Conservation (phyloP, 495 filamentous ascomycete genomes). For the Bacidia gigantensis region DNA sequence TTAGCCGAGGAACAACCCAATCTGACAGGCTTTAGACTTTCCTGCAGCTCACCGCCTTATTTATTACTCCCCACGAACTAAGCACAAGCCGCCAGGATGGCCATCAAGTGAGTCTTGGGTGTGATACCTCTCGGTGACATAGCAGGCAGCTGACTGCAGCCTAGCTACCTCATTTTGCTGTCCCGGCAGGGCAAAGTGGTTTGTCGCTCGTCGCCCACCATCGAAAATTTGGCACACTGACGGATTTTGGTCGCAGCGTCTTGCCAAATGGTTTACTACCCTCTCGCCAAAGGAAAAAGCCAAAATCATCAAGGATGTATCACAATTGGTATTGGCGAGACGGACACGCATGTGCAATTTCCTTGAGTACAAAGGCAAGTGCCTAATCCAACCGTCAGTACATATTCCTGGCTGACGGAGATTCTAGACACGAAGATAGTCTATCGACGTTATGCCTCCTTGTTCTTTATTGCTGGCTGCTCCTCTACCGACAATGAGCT, state of each 20-base stretch:
- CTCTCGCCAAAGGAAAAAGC: constrained; percentile 96
- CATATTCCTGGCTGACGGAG: constrained; percentile 3
- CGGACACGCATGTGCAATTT: constrained; percentile 99
- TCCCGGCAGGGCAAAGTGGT: constrained; percentile 99
- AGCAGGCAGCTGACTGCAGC: constrained; percentile 25
- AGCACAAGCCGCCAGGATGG: constrained; percentile 28
- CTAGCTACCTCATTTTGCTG: constrained; percentile 90
- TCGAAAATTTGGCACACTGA: not conserved
- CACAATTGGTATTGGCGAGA: constrained; percentile 89
- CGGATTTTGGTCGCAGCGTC: constrained; percentile 49
- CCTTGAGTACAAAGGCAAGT: constrained; percentile 88
- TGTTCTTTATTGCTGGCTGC: constrained; percentile 98
- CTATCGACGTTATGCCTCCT: constrained; percentile 94
- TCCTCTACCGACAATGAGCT: constrained; percentile 91
- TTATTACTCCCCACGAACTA: not conserved
- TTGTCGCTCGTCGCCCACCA: constrained; percentile 36
- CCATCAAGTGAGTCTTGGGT: constrained; percentile 39
- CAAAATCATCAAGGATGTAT: constrained; percentile 99
- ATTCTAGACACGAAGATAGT: constrained; percentile 94
- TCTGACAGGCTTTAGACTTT: no score
- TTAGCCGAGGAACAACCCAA: no score
- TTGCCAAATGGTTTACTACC: constrained; percentile 99
- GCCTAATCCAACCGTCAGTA: not conserved
- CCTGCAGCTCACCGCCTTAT: not conserved
- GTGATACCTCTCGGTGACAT: not conserved